Conservation (phyloP, 345 rosid genomes). For the Rhodamnia rubescens region DNA sequence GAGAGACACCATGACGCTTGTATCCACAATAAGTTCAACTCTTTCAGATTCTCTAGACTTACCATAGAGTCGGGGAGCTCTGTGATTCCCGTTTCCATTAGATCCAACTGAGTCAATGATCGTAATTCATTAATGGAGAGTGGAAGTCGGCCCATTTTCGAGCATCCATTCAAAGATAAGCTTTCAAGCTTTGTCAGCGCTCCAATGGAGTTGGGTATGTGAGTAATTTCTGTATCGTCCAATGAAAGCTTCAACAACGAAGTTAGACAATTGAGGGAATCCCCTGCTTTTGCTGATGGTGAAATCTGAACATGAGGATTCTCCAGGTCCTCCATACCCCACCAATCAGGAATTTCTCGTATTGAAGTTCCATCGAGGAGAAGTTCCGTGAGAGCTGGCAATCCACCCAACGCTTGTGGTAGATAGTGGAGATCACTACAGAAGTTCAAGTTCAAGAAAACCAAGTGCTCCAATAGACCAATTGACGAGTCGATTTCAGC, state of each 20-base stretch:
- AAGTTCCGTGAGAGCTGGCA: background rate
- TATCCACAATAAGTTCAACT: too few relatives aligned
- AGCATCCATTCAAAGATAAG: background rate
- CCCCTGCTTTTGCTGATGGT: background rate
- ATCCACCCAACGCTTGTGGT: background rate
- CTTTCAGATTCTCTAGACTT: background rate
- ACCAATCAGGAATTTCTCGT: too few relatives aligned
- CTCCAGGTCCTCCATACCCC: too few relatives aligned
- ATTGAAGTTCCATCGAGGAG: background rate
- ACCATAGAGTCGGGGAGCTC: background rate
- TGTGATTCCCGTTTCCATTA: background rate
- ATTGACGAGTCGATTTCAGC: too few relatives aligned
- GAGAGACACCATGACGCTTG: too few relatives aligned
- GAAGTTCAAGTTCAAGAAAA: too few relatives aligned
- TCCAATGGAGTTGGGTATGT: background rate
- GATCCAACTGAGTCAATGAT: background rate
- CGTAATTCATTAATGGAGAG: background rate
- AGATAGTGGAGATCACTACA: too few relatives aligned
- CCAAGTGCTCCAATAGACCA: too few relatives aligned
- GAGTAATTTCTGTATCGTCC: background rate
- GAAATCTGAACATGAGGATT: too few relatives aligned
- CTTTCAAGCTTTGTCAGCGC: background rate
- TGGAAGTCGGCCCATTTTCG: background rate
- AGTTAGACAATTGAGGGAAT: background rate
- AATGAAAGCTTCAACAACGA: background rate